phyloP scores from a whole-genome alignment of 1,284 basidiomycete species.

The Athelia psychrophila region DNA sequence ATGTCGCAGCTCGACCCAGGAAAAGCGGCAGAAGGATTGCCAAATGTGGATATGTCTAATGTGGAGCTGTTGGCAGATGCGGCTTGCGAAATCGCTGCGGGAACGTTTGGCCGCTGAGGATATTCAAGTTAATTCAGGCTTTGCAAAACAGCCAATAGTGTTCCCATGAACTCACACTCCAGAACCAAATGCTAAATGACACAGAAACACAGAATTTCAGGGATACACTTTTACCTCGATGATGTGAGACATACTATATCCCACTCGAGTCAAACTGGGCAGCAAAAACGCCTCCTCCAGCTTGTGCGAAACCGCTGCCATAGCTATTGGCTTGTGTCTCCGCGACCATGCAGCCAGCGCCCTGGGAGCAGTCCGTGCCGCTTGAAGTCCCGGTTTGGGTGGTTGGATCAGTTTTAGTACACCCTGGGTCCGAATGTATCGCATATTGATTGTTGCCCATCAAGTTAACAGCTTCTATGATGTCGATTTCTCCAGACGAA shows the following conservation, averaged over 20 bases:
- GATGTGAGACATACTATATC: conserved; percentile 49
- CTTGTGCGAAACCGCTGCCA: conserved; percentile 53
- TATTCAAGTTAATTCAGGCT: conserved; percentile 13
- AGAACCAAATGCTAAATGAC: conserved; percentile 67
- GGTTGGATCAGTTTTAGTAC: conserved; percentile 28
- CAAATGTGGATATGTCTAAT: conserved; percentile 51
- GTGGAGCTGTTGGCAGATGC: conserved; percentile 30
- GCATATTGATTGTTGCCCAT: conserved; percentile 58
- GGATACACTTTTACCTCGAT: no score
- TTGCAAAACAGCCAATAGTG: neutral
- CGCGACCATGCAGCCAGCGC: conserved; percentile 60
- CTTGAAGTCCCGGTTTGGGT: conserved; percentile 32
- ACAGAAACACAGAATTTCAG: neutral
- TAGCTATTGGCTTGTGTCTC: conserved; percentile 61
- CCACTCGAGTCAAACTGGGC: conserved; percentile 62
- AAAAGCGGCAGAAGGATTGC: conserved; percentile 52
- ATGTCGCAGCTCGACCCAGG: conserved; percentile 42
- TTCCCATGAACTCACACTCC: conserved; percentile 50
- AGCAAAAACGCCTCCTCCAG: conserved; percentile 75
- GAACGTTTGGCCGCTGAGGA: conserved; percentile 37
- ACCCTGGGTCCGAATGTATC: conserved; percentile 47
- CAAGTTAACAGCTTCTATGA: conserved; percentile 55
- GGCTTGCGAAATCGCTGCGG: conserved; percentile 36
- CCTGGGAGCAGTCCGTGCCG: conserved; percentile 44
- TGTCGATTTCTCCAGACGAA: conserved; percentile 31